Base-by-base conservation (phyloP, 495 filamentous ascomycete genomes). In the Cetradonia linearis region DNA sequence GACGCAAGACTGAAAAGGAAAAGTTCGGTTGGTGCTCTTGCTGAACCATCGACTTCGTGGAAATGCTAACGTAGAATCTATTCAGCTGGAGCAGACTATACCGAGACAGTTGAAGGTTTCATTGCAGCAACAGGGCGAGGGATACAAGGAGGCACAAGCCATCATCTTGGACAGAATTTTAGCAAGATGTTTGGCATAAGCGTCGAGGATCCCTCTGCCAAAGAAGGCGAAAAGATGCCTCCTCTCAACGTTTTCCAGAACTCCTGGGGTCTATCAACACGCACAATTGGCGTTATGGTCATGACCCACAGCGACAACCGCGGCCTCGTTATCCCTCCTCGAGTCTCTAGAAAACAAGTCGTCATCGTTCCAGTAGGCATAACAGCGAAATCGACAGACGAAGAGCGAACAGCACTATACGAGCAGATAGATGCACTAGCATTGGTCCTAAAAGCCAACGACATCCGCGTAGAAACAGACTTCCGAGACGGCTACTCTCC, bases 111-210 rank as follows among this genome's bases (percentile, higher is more conserved):
- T 44, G 93, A 98, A 72, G 78, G 78, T 23, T 93, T 92, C 71
- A 96, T 97, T 65, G 88, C 93, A 23, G 79, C 87, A 48, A 96
- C 91, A 63, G 93, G 93, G 10, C 86, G 93, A 69, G 93, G 94
- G 70, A 97, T 98, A 64, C 94, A 98, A 73, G 93, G 89, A 62
- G 93, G 82, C 55, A 98, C 94, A 23, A 91, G 86, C 57, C 93
- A 98, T 71, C 91, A 88, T 69, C 81, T 98, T 1, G 93, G 93
- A 33, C 91, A 96, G 72, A 96, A 97, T 73, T 96, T 98, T 79
- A 87, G 85, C 70, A 95, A 89, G 73, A 98, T 98, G 93, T 98
- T 96, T 73, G 84, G 88, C 69, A 96, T 98, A 73, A 90, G 86
- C 0, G 91, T 98, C 20, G 92, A 98, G 72, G 90, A 96, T 68